Base-by-base conservation (phyloP, 768 basidiomycete genomes). In the Tubosaeta sp. region DNA sequence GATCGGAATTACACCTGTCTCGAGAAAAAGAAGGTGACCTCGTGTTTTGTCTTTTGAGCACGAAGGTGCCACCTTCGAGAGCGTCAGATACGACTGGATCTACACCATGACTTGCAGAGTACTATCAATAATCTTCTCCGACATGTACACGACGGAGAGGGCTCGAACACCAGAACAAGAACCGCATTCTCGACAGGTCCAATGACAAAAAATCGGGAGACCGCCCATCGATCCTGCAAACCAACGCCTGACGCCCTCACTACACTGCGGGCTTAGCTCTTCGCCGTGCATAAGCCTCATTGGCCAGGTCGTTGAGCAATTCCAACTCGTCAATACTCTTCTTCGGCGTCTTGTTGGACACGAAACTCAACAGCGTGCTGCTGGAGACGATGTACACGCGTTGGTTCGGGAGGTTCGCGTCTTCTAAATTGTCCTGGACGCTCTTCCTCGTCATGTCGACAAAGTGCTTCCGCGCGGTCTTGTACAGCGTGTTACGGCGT, bases 321-420 rank as follows among this genome's bases (percentile, higher is more conserved):
- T 62, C 57, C 35, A 60, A 18, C 44, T 65, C 63, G 6, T 65
- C 64, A 4, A 65, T 63, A 39, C 44, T 43, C 50, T 49, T 59
- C 40, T 42, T 58, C 14, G 63, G 54, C 34, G 13, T 24, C 47
- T 54, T 60, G 2, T 56, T 48, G 19, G 36, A 19, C 46, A 69
- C 53, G 31, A 67, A 44, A 24, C 25, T 47, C 34, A 55, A 25
- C 40, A 69, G n/a, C 35, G 60, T 50, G 22, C 21, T 44, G 47
- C 42, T 54, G 31, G 64, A 66, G 14, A 66, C 48, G 22, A 68
- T 60, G 32, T 68, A 68, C 6, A 68, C 66, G 5, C 55, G 59
- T 48, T 62, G 60, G 36, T 62, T 41, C 3, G 64, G 46, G 11
- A 68, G 50, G 32, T 59, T 60, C 0, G 62, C 66, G 1, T 59